phyloP scores from a whole-genome alignment of 2,329 filamentous ascomycete genomes.

The Corinectria fuckeliana region DNA sequence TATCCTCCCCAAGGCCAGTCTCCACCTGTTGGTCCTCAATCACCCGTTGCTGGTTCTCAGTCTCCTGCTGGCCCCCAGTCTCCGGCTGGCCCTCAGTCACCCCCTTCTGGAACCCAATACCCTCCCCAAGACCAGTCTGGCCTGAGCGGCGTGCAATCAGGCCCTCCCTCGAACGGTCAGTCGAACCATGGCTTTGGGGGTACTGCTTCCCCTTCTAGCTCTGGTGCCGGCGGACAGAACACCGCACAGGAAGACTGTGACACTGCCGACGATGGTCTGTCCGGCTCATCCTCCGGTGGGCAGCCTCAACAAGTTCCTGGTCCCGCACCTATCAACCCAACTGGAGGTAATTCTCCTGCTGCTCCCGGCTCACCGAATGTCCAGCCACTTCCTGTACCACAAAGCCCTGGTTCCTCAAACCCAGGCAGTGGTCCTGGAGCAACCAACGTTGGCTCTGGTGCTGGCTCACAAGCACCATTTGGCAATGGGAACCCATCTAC shows the following conservation, averaged over 20 bases:
- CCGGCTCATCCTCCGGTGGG: background rate
- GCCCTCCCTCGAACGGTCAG: background rate
- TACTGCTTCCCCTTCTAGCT: background rate
- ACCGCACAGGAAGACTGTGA: conserved; percentile 10
- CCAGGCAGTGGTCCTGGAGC: background rate
- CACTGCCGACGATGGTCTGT: background rate
- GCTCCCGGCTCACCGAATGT: background rate
- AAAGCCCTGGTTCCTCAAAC: background rate
- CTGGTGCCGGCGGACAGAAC: background rate
- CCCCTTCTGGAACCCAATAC: background rate
- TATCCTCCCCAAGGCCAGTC: too few relatives aligned
- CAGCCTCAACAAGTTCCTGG: background rate
- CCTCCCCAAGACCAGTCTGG: background rate
- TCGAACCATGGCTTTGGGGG: background rate
- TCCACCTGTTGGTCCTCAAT: background rate
- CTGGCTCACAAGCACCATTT: background rate
- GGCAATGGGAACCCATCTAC: background rate
- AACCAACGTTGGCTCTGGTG: background rate
- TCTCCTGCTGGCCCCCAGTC: background rate
- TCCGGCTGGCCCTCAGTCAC: background rate
- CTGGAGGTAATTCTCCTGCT: background rate
- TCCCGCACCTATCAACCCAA: background rate
- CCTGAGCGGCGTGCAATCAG: background rate
- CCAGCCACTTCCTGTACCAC: background rate
- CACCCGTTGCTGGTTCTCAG: background rate